Conservation (phyloP, 495 filamentous ascomycete species). For the Penicillium salamii region DNA sequence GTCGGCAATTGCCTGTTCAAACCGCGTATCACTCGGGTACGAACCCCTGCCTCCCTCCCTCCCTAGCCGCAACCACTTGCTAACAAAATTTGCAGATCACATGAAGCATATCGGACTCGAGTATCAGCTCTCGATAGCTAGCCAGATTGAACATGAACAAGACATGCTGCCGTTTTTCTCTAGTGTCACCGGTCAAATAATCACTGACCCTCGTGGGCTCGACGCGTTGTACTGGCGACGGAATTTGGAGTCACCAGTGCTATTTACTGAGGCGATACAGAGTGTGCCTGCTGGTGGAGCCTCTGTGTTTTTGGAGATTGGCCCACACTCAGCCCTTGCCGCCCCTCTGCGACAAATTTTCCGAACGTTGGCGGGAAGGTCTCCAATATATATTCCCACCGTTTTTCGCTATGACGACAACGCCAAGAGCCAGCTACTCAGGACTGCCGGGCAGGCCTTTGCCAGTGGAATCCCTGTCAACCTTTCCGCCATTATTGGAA, state of each 20-base stretch:
- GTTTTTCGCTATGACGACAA: constrained; percentile 22
- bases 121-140: constrained; percentile 2
- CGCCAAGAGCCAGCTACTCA: constrained; percentile 14
- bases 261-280: constrained; percentile 30
- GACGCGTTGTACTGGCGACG: constrained; percentile 40
- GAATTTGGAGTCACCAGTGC: constrained; percentile 24
- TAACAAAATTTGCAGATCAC: constrained; percentile 4
- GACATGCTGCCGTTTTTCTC: constrained; percentile 11
- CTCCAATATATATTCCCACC: constrained; percentile 30
- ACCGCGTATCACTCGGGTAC: constrained; percentile 49
- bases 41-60: neutral
- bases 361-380: constrained; percentile 1
- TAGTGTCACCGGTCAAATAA: constrained; percentile 26
- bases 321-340: constrained; percentile 58
- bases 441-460: constrained; percentile 27
- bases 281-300: neutral
- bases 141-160: neutral
- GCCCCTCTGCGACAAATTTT: constrained; percentile 53
- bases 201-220: constrained; percentile 12
- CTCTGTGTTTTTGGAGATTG: constrained; percentile 52
- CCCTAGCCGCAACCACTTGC: neutral
- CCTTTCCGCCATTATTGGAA: constrained; percentile 25
- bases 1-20: constrained; percentile 33
- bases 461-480: constrained; percentile 19
- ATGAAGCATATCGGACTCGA: constrained; percentile 5